Base-by-base conservation (phyloP, 345 rosid species). In the Eucalyptus tenuipes region DNA sequence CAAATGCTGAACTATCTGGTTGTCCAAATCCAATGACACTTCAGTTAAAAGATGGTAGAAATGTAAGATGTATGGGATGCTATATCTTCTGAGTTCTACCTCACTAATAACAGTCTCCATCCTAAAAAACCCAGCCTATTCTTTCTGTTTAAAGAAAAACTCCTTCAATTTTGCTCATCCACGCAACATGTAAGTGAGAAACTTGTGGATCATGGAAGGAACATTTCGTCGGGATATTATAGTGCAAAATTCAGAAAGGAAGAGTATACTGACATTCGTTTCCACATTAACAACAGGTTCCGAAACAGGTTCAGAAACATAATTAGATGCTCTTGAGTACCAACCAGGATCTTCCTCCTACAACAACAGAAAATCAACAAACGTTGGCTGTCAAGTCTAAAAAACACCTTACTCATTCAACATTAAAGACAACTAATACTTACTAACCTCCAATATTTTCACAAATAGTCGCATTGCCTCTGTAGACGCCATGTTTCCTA, bases 391-490 rank as follows among this genome's bases (percentile, higher is more conserved):
- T 87, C 49, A 31, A 48, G 86, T 87, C 85, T 88, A 16, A 49
- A 31, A 44, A 22, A 64, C 11, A 40, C 12, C 53, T 40, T 75
- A 20, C 47, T n/a, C 22, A 24, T 90, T 52, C 64, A 53, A 89
- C 64, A 50, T 59, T 66, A 37, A 90, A 91, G 27, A 79, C 50
- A 88, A 89, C 89, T 85, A 87, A 49, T 88, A 90, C 40, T 87
- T 88, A 89, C 59, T 88, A 86, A 97, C 99, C 99, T 98, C 99
- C 90, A 98, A 91, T 91, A 98, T 96, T 93, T 98, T 98, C 93
- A 97, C 99, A 93, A 98, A 98, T 59, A 98, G 99, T 87, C 99
- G 99, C 99, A 98, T 98, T 61, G 99, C 99, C 94, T 98, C 99
- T 42, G 98, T 92, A 86, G 99, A 90, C 49, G 94, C 95, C 99